phyloP scores from a whole-genome alignment of 306 rosid genomes.

The Cucumis cinereus region DNA sequence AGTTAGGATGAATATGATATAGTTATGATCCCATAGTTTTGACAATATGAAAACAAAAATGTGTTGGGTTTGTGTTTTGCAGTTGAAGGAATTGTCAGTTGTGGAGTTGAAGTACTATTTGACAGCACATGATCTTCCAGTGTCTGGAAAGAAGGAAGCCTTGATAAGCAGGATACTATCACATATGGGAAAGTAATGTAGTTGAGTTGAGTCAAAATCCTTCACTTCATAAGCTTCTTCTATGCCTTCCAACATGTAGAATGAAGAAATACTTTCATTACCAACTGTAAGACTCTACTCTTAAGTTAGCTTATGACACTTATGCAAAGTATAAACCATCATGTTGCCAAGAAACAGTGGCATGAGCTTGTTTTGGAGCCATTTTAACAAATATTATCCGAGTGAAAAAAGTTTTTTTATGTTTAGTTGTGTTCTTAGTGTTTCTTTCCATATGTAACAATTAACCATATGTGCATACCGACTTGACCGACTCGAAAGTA shows the following conservation, averaged over 20 bases:
- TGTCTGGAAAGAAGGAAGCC: conserved; percentile 78
- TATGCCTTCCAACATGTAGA: not conserved
- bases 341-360: too few species aligned
- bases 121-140: conserved; percentile 65
- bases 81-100: conserved; percentile 81
- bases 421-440: too few species aligned
- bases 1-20: too few species aligned
- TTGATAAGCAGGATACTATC: conserved; percentile 63
- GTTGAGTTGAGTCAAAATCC: not conserved
- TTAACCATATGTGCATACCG: too few species aligned
- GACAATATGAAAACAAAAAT: not conserved
- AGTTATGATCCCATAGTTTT: not conserved
- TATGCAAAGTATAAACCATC: too few species aligned
- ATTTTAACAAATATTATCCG: too few species aligned
- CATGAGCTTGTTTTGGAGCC: too few species aligned
- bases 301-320: too few species aligned
- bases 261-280: not conserved
- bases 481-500: too few species aligned
- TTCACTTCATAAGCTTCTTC: not conserved
- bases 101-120: conserved; percentile 62
- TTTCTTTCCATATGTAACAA: too few species aligned
- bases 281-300: not conserved
- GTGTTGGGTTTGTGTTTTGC: conserved; percentile 23
- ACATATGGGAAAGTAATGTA: conserved; percentile 56
- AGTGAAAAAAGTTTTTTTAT: too few species aligned